Evolutionary conservation across 352 stramenopile genomes (phyloP).

Genomic region (Globisporangium alternatum): DNA sequence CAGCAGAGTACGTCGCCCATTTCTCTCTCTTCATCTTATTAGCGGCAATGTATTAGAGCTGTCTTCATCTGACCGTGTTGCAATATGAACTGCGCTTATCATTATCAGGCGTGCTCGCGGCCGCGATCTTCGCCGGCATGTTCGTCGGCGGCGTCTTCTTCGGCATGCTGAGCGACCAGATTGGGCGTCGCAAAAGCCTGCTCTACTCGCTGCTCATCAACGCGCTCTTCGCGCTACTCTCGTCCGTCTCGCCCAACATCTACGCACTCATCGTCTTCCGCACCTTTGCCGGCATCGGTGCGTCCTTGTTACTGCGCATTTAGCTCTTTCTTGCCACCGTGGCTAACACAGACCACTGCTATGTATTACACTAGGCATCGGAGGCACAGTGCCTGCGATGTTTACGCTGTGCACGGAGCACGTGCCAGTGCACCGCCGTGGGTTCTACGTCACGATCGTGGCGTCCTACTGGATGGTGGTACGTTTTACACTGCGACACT

Average conservation of each 20-base stretch:
- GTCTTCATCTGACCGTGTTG: neutral
- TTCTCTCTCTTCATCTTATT: neutral
- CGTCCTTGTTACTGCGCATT: neutral
- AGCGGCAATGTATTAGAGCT: neutral
- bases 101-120: constrained; percentile 66
- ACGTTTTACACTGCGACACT: too few species aligned
- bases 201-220: constrained; percentile 83
- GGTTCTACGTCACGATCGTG: constrained; percentile 85
- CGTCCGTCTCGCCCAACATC: constrained; percentile 61
- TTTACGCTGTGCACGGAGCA: constrained; percentile 89
- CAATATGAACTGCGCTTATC: neutral
- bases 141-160: constrained; percentile 82
- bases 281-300: constrained; percentile 61
- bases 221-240: constrained; percentile 70
- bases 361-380: constrained; percentile 55
- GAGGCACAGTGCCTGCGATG: constrained; percentile 80
- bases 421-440: constrained; percentile 66
- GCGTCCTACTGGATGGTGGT: constrained; percentile 92
- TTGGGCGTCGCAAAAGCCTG: constrained; percentile 71
- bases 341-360: too few species aligned
- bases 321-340: constrained; percentile 7
- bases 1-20: constrained; percentile 42
- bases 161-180: constrained; percentile 68
- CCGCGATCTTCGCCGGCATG: constrained; percentile 90
- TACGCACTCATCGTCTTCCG: constrained; percentile 62